Evolutionary conservation across 495 filamentous ascomycete species (phyloP).

Genomic region (Penicillium samsonianum): DNA sequence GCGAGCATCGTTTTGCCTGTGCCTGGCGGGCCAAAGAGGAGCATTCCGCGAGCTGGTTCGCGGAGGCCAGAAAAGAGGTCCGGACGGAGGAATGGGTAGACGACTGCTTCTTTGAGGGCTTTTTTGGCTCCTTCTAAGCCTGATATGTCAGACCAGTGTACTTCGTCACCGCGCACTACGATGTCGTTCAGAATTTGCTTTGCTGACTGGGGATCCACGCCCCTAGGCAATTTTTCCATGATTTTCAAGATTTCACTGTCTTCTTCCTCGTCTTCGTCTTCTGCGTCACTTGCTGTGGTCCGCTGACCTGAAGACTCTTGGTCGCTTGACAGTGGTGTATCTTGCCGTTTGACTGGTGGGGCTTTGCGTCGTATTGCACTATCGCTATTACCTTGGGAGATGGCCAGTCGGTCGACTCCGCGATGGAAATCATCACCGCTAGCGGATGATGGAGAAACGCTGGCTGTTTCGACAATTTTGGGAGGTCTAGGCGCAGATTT

Average conservation of each 20-base stretch:
- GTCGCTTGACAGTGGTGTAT: constrained; percentile 49
- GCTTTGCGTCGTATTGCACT: constrained; percentile 32
- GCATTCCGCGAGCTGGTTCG: constrained; percentile 92
- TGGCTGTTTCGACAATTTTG: constrained; percentile 15
- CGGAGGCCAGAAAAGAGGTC: constrained; percentile 95
- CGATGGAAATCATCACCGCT: constrained; percentile 35
- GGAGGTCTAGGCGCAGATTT: constrained; percentile 31
- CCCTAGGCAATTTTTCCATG: constrained; percentile 73
- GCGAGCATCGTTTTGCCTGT: constrained; percentile 99
- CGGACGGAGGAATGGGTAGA: constrained; percentile 95
- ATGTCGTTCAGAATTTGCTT: constrained; percentile 96
- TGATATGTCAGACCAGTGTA: constrained; percentile 93
- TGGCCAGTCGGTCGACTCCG: constrained; percentile 29
- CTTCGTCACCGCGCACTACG: constrained; percentile 89
- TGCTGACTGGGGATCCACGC: constrained; percentile 78
- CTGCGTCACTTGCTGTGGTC: constrained; percentile 34
- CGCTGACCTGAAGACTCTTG: constrained; percentile 40
- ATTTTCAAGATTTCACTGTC: constrained; percentile 57
- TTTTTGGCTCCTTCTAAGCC: constrained; percentile 89
- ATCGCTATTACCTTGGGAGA: constrained; percentile 22
- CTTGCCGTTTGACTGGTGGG: constrained; percentile 28
- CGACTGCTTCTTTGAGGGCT: constrained; percentile 92
- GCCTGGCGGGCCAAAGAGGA: constrained; percentile 94
- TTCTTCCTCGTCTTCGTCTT: constrained; percentile 38
- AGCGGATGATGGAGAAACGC: constrained; percentile 30